Evolutionary conservation across 208 protist species (phyloP), one percentile per base, ranked within the genome.

Genomic region (Strigomonas culicis): DNA sequence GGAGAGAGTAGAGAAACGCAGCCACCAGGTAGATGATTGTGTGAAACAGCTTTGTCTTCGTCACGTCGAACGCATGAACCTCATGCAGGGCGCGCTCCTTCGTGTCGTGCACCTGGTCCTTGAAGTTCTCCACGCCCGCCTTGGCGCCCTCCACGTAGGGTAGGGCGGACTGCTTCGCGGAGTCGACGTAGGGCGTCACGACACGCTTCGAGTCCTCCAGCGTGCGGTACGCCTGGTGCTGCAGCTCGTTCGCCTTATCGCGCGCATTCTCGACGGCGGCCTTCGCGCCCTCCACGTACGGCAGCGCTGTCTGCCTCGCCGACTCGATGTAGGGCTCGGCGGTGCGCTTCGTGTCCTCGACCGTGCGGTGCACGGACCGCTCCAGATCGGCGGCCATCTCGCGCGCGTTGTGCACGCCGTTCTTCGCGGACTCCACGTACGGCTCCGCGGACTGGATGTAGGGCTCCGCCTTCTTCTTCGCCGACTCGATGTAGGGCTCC

Each of bases 21-120:
- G 72, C 80, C 36, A 82, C 30, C 25, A 77, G 2, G 62, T 84
- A 69, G 0, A 70, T 75, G 0, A 77, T 10, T 1, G 57, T 63
- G 39, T 68, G 61, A 52, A 90, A 76, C 49, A 70, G 3, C 0
- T 55, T 52, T 21, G 78, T 80, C 52, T 77, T 71, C 34, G 78
- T 79, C 41, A 84, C 43, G 63, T 84, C 78, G 34, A 84, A 80
- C 11, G 53, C 30, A 17, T 78, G 50, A 25, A 74, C 73, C 44
- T 70, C 59, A 59, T 70, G 31, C 58, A 68, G 30, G 30, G 62
- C 72, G 2, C 67, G 67, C 62, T 74, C 60, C 32, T 70, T 52
- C 32, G 67, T 63, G 32, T 58, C 51, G 8, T 72, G 70, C 36
- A 73, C 65, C 56, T 72, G 49, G 15, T 58, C 59, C 62, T 82